Conservation (phyloP, 1,139 yeast species). For the Sugiyamaella grinbergsii region DNA sequence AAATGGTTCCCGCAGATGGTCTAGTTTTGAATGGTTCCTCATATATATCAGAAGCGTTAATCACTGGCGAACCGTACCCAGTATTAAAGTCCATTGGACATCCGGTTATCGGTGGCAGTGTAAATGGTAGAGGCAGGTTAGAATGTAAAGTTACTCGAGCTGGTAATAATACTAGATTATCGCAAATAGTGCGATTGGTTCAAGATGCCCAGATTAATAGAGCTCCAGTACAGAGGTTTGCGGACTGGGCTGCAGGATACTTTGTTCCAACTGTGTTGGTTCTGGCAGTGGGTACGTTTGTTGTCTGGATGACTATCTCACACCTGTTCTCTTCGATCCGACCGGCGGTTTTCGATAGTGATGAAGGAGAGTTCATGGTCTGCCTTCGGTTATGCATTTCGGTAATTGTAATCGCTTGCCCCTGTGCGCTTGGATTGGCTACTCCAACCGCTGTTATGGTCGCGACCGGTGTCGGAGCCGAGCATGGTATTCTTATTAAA, state of each 20-base stretch:
- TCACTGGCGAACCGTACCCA: constrained; percentile 89
- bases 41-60: constrained; percentile 81
- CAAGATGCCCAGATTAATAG: constrained; percentile 85
- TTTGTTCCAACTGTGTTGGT: constrained; percentile 78
- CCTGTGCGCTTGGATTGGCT: constrained; percentile 94
- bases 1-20: constrained; percentile 92
- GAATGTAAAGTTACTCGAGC: constrained; percentile 68
- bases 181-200: constrained; percentile 83
- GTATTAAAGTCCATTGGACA: constrained; percentile 64
- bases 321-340: constrained; percentile 44
- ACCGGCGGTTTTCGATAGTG: constrained; percentile 60
- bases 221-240: constrained; percentile 89
- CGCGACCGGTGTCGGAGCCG: constrained; percentile 86
- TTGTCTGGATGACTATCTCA: constrained; percentile 61
- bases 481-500: constrained; percentile 84
- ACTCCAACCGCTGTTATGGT: constrained; percentile 99
- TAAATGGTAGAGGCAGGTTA: constrained; percentile 76
- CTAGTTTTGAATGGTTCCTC: constrained; percentile 71
- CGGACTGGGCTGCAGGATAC: constrained; percentile 80
- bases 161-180: constrained; percentile 82
- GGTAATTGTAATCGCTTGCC: constrained; percentile 96
- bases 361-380: constrained; percentile 61
- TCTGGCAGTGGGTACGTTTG: constrained; percentile 65
- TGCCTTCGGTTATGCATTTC: constrained; percentile 85
- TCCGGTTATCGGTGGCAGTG: constrained; percentile 81